Conservation (phyloP, 768 basidiomycete genomes). For the Chalciporus pseudorubinellus region DNA sequence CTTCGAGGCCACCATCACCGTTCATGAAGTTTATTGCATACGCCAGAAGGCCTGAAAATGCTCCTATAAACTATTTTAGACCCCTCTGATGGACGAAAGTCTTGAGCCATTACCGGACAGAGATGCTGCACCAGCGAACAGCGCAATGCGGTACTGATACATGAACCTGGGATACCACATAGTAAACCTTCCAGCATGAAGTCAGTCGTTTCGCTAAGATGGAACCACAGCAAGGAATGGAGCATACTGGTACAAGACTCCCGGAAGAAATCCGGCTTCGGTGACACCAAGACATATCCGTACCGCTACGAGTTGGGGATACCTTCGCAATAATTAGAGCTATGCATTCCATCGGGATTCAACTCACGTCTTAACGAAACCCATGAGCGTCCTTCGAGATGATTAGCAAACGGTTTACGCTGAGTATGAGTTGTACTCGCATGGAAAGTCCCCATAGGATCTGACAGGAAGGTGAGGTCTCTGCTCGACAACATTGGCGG, state of each 20-base stretch:
- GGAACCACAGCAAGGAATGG: not conserved
- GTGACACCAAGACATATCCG: slow-evolving; percentile 61
- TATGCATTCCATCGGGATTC: too few relatives aligned
- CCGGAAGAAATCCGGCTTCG: slow-evolving; percentile 72
- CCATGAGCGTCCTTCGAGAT: slow-evolving; percentile 54
- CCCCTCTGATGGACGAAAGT: not conserved
- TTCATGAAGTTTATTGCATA: slow-evolving; percentile 55
- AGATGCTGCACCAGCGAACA: slow-evolving; percentile 67
- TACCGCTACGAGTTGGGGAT: slow-evolving; percentile 56
- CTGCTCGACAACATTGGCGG: not conserved
- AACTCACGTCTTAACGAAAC: slow-evolving; percentile 60
- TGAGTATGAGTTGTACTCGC: slow-evolving; percentile 29
- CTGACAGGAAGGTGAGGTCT: slow-evolving; percentile 27
- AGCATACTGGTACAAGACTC: slow-evolving; percentile 65
- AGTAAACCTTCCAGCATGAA: slow-evolving; percentile 41
- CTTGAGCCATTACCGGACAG: slow-evolving; percentile 41
- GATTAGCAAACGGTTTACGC: too few relatives aligned
- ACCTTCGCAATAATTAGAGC: slow-evolving; percentile 35
- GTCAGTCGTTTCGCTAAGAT: slow-evolving; percentile 2
- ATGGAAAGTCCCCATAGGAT: slow-evolving; percentile 61
- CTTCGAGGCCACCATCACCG: slow-evolving; percentile 42
- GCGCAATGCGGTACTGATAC: slow-evolving; percentile 55
- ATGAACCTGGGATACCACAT: slow-evolving; percentile 68
- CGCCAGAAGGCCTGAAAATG: slow-evolving; percentile 59
- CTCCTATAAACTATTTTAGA: slow-evolving; percentile 26